phyloP scores from a whole-genome alignment of 129 eudicot genomes.

The Tanacetum coccineum region DNA sequence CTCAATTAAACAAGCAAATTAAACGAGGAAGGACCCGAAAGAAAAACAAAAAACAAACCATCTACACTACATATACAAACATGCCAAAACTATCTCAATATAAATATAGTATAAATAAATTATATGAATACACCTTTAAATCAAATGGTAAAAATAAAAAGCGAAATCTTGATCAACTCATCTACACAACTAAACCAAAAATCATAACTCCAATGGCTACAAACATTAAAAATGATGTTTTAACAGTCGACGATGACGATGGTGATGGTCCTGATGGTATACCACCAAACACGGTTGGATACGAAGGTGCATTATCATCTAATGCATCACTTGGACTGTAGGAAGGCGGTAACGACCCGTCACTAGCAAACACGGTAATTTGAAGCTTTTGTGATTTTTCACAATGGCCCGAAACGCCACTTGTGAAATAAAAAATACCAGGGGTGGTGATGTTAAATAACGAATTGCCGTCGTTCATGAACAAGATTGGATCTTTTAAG shows the following conservation, averaged over 20 bases:
- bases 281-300: conserved; percentile 66
- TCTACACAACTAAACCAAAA: conserved; percentile 37
- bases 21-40: too few relatives aligned
- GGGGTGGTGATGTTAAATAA: conserved; percentile 67
- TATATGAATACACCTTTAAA: not conserved
- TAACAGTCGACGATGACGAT: conserved; percentile 28
- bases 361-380: conserved; percentile 38
- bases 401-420: conserved; percentile 78
- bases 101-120: conserved; percentile 27
- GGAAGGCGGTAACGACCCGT: conserved; percentile 63
- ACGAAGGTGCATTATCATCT: conserved; percentile 64
- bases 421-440: conserved; percentile 83
- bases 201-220: conserved; percentile 34
- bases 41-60: too few relatives aligned
- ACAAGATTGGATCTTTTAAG: conserved; percentile 76
- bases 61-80: too few relatives aligned
- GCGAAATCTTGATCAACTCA: conserved; percentile 15
- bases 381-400: conserved; percentile 71
- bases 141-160: not conserved
- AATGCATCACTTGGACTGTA: conserved; percentile 43
- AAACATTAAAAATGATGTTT: conserved; percentile 27
- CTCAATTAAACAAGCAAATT: too few relatives aligned
- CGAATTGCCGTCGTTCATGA: conserved; percentile 83
- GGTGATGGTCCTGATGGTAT: conserved; percentile 59
- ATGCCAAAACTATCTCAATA: too few relatives aligned